Evolutionary conservation across 768 basidiomycete species (phyloP).

Genomic region (Russula abietina): DNA sequence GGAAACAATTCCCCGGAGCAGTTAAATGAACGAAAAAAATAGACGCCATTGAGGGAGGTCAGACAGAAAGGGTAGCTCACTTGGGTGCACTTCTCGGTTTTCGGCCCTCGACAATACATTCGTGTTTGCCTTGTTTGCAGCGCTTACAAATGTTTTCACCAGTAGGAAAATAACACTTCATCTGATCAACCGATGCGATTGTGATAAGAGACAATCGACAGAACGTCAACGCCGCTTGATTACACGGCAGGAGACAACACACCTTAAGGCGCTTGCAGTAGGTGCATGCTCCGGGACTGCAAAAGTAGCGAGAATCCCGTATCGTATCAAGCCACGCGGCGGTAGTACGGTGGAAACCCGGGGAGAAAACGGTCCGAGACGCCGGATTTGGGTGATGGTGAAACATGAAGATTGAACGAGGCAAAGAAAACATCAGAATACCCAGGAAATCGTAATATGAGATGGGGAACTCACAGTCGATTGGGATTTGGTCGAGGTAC

Average conservation of each 20-base stretch:
- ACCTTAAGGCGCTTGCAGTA: slow-evolving; percentile 89
- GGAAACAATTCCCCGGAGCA: slow-evolving; percentile 28
- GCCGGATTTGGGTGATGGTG: background rate
- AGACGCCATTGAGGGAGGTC: slow-evolving; percentile 3
- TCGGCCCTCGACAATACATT: slow-evolving; percentile 78
- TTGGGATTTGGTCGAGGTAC: slow-evolving; percentile 9
- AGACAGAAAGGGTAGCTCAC: slow-evolving; percentile 44
- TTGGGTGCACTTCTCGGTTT: slow-evolving; percentile 75
- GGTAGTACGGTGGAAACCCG: slow-evolving; percentile 11
- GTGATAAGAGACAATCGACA: background rate
- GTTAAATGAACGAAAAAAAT: no score
- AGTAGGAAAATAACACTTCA: slow-evolving; percentile 80
- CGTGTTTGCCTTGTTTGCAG: slow-evolving; percentile 65
- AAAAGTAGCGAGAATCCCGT: background rate
- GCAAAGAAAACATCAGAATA: background rate
- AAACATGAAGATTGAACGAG: no score
- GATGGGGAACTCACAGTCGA: slow-evolving; percentile 15
- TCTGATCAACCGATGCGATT: slow-evolving; percentile 38
- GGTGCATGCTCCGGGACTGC: slow-evolving; percentile 74
- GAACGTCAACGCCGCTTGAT: slow-evolving; percentile 4
- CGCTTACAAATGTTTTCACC: slow-evolving; percentile 72
- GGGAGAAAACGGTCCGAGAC: slow-evolving; percentile 8
- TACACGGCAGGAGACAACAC: slow-evolving; percentile 28
- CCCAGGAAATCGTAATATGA: no score
- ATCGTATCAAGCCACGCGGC: background rate